phyloP scores from a whole-genome alignment of 495 filamentous ascomycete genomes.

The Talaromyces proteolyticus region DNA sequence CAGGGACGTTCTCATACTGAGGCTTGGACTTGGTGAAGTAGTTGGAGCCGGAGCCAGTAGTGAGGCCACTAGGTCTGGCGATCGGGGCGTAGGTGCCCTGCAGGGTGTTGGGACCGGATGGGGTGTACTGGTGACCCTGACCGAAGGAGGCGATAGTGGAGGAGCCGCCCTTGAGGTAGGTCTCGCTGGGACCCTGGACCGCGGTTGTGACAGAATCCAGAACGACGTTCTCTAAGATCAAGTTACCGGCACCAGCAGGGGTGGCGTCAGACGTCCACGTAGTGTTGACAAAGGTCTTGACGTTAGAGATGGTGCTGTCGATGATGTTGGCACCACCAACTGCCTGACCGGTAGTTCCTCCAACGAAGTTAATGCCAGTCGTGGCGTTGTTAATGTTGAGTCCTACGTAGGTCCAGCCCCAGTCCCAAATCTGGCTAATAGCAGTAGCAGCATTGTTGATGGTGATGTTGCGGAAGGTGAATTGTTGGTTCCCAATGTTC shows the following conservation, averaged over 20 bases:
- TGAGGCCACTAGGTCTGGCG: slow-evolving; percentile 29
- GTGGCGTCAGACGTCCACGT: slow-evolving; percentile 52
- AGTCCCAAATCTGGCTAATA: slow-evolving; percentile 54
- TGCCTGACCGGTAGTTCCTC: slow-evolving; percentile 28
- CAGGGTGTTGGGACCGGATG: slow-evolving; percentile 25
- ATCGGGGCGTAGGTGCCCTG: slow-evolving; percentile 27
- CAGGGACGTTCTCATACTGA: slow-evolving; percentile 49
- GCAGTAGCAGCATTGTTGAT: slow-evolving; percentile 61
- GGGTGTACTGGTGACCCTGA: slow-evolving; percentile 66
- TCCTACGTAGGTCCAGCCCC: slow-evolving; percentile 52
- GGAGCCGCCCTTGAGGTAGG: slow-evolving; percentile 64
- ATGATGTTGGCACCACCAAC: slow-evolving; percentile 47
- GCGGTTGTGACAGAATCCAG: slow-evolving; percentile 51
- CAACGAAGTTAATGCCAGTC: slow-evolving; percentile 53
- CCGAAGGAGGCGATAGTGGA: slow-evolving; percentile 62
- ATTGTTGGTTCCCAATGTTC: slow-evolving; percentile 74
- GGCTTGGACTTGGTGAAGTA: slow-evolving; percentile 61
- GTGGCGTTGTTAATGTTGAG: slow-evolving; percentile 43
- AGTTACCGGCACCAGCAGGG: slow-evolving; percentile 63
- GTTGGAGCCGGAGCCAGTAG: slow-evolving; percentile 38
- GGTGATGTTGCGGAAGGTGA: slow-evolving; percentile 66
- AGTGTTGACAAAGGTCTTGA: slow-evolving; percentile 62
- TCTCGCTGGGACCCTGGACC: slow-evolving; percentile 46
- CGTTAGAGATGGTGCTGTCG: slow-evolving; percentile 57
- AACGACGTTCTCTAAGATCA: slow-evolving; percentile 84